Base-by-base conservation (phyloP, 2,329 filamentous ascomycete species). In the Exophiala sideris region DNA sequence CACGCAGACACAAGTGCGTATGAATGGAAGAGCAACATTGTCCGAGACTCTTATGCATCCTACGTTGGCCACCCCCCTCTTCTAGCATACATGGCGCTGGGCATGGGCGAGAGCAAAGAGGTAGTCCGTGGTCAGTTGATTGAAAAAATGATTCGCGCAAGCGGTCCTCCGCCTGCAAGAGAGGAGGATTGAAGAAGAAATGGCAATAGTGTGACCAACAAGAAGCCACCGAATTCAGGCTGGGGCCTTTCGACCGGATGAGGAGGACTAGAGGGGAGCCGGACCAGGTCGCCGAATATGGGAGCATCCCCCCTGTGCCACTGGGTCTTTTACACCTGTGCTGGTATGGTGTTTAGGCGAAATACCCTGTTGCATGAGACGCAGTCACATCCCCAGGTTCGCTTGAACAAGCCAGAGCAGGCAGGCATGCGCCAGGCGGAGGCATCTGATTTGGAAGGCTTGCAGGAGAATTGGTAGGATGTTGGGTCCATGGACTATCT, bases 1-100 rank as follows among this genome's bases (percentile, higher is more conserved):
- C 91, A 96, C 72, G 89, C 92, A 40, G 94, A 99, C 76, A 97
- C 92, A 11, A 95, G 91, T 21, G 95, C 90, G 72, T 94, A 94
- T 85, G 94, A 99, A 75, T 99, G 91, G 91, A 87, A 87, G 47
- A 91, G 88, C 56, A 99, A 97, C 76, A 92, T 97, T 68, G 83
- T 91, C 69, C 91, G 94, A 70, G 94, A 99, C 76, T 95, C 87
- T 18, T 91, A 92, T 69, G 84, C 91, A 16, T 91, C 86, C 59
- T 91, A 95, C 66, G 82, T 94, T 61, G 94, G 94, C 16, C 94
- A 99, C 70, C 88, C 91, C 12, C 88, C 91, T 6, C 79, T 96
- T 57, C 79, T 97, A 12, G 84, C 88, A 36, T 96, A 96, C 71
- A 91, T 96, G 78, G 82, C 88, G 14, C 84, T 97, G 46, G 92